Evolutionary conservation across 2,329 filamentous ascomycete species (phyloP).

Genomic region (Colletotrichum zoysiae): DNA sequence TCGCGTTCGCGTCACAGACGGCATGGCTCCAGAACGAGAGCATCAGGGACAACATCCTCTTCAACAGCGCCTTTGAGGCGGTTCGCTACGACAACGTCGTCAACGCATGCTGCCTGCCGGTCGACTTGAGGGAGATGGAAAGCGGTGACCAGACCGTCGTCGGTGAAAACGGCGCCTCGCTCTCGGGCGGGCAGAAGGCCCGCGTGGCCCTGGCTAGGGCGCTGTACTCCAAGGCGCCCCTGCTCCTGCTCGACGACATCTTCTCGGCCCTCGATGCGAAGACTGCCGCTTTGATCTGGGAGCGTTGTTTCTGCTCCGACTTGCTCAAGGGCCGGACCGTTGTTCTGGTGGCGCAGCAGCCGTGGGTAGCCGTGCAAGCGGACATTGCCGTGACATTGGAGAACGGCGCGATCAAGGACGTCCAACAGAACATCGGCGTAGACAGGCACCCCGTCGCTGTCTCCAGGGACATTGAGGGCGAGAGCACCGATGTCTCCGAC

Average conservation of each 20-base stretch:
- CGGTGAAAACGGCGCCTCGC: slow-evolving; percentile 66
- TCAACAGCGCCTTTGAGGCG: slow-evolving; percentile 64
- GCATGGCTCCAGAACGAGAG: slow-evolving; percentile 70
- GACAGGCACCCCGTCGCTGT: slow-evolving; percentile 60
- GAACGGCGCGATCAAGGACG: slow-evolving; percentile 56
- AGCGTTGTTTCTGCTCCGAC: slow-evolving; percentile 68
- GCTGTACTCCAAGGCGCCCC: slow-evolving; percentile 67
- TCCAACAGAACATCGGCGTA: slow-evolving; percentile 61
- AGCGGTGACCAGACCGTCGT: slow-evolving; percentile 65
- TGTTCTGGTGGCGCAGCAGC: slow-evolving; percentile 69
- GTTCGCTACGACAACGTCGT: slow-evolving; percentile 67
- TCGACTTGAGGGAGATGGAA: slow-evolving; percentile 64
- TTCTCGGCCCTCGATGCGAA: slow-evolving; percentile 71
- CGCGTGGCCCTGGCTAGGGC: slow-evolving; percentile 68
- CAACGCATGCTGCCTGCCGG: slow-evolving; percentile 65
- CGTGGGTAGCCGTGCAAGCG: slow-evolving; percentile 65
- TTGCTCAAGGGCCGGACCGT: slow-evolving; percentile 66
- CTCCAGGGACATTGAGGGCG: slow-evolving; percentile 53
- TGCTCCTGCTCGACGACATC: slow-evolving; percentile 70
- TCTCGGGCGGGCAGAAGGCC: slow-evolving; percentile 69
- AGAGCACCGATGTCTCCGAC: slow-evolving; percentile 48
- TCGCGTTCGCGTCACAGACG: slow-evolving; percentile 69
- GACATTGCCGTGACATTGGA: slow-evolving; percentile 62
- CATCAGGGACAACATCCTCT: slow-evolving; percentile 67
- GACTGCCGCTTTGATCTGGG: slow-evolving; percentile 68